Conservation (phyloP, 169 alveolate genomes). For the Eimeria maxima region DNA sequence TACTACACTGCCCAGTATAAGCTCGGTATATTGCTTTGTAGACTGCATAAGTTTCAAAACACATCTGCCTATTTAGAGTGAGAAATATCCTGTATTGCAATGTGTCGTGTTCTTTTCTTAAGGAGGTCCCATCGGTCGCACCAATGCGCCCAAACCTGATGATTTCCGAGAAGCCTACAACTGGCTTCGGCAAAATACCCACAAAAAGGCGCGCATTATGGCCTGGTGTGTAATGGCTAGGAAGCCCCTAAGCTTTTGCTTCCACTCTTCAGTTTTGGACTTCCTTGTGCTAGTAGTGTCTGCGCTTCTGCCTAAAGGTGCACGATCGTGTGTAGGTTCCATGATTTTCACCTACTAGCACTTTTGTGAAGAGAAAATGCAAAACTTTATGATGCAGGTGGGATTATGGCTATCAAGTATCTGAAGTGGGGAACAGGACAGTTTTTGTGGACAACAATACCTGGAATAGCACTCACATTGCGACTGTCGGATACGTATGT, state of each 20-base stretch:
- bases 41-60: not conserved
- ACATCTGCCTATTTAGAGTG: not conserved
- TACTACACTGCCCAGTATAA: not conserved
- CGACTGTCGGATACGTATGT: conserved; percentile 96
- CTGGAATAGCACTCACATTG: conserved; percentile 98
- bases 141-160: conserved; percentile 93
- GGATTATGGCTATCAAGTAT: conserved; percentile 99
- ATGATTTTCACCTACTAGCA: too few relatives aligned
- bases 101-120: not conserved
- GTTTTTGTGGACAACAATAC: conserved; percentile 99
- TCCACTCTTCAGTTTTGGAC: not conserved
- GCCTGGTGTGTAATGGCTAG: conserved; percentile 92
- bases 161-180: conserved; percentile 99
- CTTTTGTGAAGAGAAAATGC: too few relatives aligned
- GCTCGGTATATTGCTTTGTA: not conserved
- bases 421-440: conserved; percentile 98
- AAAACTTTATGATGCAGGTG: conserved; percentile 89
- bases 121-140: conserved; percentile 92
- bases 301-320: not conserved
- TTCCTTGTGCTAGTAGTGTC: not conserved
- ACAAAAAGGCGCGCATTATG: conserved; percentile 95
- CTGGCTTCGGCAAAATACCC: conserved; percentile 98
- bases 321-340: not conserved
- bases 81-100: not conserved
- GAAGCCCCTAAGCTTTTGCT: not conserved